Conservation (phyloP, 805 yeast genomes). For the Sugiyamaella americana region DNA sequence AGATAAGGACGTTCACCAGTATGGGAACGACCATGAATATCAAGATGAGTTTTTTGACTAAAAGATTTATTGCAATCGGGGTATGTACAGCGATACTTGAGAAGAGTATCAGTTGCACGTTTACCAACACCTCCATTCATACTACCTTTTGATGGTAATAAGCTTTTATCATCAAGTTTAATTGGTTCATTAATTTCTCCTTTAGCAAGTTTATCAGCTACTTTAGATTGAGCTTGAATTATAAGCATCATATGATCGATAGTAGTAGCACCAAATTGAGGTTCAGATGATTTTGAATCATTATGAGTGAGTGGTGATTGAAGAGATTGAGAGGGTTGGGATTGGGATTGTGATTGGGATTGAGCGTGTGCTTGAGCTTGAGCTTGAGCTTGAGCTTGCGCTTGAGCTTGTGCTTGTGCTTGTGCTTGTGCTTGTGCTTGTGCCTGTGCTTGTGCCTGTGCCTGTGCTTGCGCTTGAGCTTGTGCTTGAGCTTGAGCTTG, state of each 20-base stretch:
- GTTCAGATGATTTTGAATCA: constrained; percentile 3
- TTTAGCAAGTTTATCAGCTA: constrained; percentile 52
- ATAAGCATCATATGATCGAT: constrained; percentile 89
- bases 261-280: constrained; percentile 71
- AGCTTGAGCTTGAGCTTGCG: constrained; percentile 6
- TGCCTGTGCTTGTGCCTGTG: constrained; percentile 3
- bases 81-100: constrained; percentile 29
- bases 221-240: constrained; percentile 80
- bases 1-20: constrained; percentile 80
- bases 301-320: background rate
- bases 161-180: constrained; percentile 15
- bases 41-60: constrained; percentile 85
- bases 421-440: background rate
- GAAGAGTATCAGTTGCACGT: constrained; percentile 53
- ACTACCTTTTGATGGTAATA: constrained; percentile 42
- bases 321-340: constrained; percentile 5
- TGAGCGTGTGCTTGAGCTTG: constrained; percentile 2
- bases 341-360: constrained; percentile 6
- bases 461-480: constrained; percentile 1
- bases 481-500: constrained; percentile 3
- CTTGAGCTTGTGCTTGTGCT: background rate
- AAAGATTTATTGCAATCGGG: constrained; percentile 67
- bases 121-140: constrained; percentile 73
- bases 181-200: constrained; percentile 50
- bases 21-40: constrained; percentile 82